Evolutionary conservation across 2,329 filamentous ascomycete species (phyloP), one percentile per base, ranked within the genome.

Genomic region (Hypoxylon sp.): DNA sequence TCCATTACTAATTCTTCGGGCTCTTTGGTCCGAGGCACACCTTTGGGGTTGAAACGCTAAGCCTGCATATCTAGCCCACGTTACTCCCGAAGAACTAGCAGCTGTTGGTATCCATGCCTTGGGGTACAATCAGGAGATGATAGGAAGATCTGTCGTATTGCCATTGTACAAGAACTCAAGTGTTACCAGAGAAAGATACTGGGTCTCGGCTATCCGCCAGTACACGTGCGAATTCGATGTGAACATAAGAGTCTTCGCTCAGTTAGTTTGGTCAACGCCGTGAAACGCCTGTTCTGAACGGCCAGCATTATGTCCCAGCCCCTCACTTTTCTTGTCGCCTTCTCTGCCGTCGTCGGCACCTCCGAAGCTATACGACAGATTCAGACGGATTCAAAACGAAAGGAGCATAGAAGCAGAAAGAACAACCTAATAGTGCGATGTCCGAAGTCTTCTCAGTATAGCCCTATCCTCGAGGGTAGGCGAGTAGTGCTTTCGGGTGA

Each of bases 391-490:
- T 75, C 78, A 3, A 80, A 78, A 42, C 78, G 78, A 44, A 81
- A 84, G 66, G 82, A 84, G 61, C 82, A 84, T 67, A 78, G 82
- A 54, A 79, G 77, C 65, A 77, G 81, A 51, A 82, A 82, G 65
- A 82, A 82, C 67, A 83, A 84, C 57, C 77, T 84, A 36, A 72
- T 81, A 28, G 79, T 83, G 2, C 80, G 80, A 61, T 83, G 81
- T 53, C 77, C 79, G 45, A 83, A 83, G 73, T 80, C 80, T 24
- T 83, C 81, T 3, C 75, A 80, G 54, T 79, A 78, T 60, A 80
- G 80, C 52, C 71, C 76, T 12, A 68, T 77, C n/a, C 76, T 84
- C 14, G 80, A 84, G 63, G 81, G 80, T 24, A 80, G 80, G 48
- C 75, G 77, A 38, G 73, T 84, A 11, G 81, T 84, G 1, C 74